Evolutionary conservation across 345 rosid species (phyloP).

Genomic region (Salix arbutifolia): DNA sequence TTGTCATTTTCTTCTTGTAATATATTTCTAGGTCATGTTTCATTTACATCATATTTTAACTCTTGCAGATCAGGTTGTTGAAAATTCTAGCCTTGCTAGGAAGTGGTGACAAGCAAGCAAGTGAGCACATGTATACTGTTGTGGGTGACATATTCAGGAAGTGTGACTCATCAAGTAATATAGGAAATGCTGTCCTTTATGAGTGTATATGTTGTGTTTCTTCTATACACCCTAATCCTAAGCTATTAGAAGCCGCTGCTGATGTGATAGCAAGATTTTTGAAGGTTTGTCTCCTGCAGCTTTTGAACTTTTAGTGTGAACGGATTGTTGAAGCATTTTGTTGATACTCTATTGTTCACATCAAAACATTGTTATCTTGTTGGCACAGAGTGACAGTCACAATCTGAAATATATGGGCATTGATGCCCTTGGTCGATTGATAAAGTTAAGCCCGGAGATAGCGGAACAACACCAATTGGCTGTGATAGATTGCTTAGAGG

Average conservation of each 20-base stretch:
- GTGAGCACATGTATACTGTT: conserved; percentile 91
- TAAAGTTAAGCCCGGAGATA: conserved; percentile 84
- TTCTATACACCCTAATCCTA: conserved; percentile 71
- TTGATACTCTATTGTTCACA: neutral
- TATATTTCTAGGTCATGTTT: neutral
- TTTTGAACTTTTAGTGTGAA: neutral
- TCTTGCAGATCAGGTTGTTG: conserved; percentile 77
- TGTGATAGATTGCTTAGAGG: conserved; percentile 99
- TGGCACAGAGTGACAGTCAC: conserved; percentile 95
- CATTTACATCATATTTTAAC: conserved; percentile 4
- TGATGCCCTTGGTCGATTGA: conserved; percentile 89
- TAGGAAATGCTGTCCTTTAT: conserved; percentile 89
- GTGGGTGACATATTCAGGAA: conserved; percentile 85
- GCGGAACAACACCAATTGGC: conserved; percentile 98
- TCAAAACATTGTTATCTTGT: conserved; percentile 9
- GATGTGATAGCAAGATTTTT: conserved; percentile 78
- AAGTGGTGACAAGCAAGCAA: conserved; percentile 91
- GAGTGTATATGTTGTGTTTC: conserved; percentile 93
- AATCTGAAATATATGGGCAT: conserved; percentile 95
- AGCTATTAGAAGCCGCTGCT: conserved; percentile 87
- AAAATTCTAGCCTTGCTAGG: conserved; percentile 91
- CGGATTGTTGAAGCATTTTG: neutral
- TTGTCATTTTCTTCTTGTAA: neutral
- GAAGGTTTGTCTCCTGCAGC: conserved; percentile 52
- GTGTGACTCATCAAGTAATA: conserved; percentile 80